Percentiles rank a stretch among this genome's conserved stretches.
Evolutionary conservation across 2,329 filamentous ascomycete genomes (phyloP).

Genomic region (Fusarium duplospermum): DNA sequence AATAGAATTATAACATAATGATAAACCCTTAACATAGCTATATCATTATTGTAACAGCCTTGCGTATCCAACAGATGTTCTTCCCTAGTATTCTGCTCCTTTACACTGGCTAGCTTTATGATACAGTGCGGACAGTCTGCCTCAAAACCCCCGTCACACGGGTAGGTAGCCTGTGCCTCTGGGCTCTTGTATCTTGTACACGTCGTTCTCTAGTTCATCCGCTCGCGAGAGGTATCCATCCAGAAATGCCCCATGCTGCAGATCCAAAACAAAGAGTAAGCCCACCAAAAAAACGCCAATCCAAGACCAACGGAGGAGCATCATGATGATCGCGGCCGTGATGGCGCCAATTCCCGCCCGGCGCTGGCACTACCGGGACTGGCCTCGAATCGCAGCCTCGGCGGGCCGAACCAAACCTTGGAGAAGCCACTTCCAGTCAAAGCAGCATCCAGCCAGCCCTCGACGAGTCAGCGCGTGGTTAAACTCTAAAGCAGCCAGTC

Average conservation of each 20-base stretch:
- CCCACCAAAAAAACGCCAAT: constrained; percentile 6
- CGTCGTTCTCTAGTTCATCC: background rate
- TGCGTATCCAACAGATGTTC: background rate
- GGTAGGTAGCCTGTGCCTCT: background rate
- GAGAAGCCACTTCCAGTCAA: constrained; percentile 3
- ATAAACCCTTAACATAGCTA: background rate
- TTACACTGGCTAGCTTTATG: too few relatives aligned
- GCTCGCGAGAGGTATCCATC: background rate
- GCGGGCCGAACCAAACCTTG: constrained; percentile 14
- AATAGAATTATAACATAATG: background rate
- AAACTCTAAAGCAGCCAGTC: constrained; percentile 22
- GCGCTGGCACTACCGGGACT: constrained; percentile 3
- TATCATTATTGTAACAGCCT: background rate
- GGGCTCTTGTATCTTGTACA: background rate
- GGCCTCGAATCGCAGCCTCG: constrained; percentile 22
- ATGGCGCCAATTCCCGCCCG: constrained; percentile 33
- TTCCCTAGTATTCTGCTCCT: background rate
- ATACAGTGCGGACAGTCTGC: too few relatives aligned
- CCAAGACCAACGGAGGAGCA: constrained; percentile 5
- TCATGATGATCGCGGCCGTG: constrained; percentile 30
- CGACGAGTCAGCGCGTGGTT: constrained; percentile 25
- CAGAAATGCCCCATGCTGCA: background rate
- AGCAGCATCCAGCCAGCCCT: constrained; percentile 10
- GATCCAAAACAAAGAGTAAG: constrained; percentile 1
- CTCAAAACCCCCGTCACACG: too few relatives aligned